Base-by-base conservation (phyloP, 2,329 filamentous ascomycete species). In the Colletotrichum melonis region DNA sequence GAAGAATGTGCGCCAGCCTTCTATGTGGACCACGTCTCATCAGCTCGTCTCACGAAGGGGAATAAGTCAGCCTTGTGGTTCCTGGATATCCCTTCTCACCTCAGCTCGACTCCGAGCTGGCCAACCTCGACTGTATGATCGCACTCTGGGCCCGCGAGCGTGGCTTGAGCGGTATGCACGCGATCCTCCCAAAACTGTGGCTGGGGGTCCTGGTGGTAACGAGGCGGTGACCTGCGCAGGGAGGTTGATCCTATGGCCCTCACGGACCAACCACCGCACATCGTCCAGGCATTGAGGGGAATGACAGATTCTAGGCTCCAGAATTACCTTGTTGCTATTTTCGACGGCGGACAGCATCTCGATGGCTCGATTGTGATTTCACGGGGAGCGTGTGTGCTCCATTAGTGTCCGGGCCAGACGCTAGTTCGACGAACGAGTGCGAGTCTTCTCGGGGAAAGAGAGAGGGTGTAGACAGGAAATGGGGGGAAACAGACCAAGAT, bases 291-390 rank as follows among this genome's bases (percentile, higher is more conserved):
- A 46, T 56, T 72, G 46, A 30, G 57, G 65, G 56, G 42, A 59
- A 59, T 70, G 59, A 56, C 70, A 56, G 54, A 70, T 73, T 70
- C 58, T 65, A 73, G 70, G 70, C 66, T 65, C 22, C 70, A 59
- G 60, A 65, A 73, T 73, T 70, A 32, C 26, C 26, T n/a, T 35
- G 42, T 60, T 70, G 59, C 67, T 73, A 70, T 65, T 70, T 70
- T 59, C 55, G 59, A 70, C n/a, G n/a, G 16, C 19, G 42, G 28
- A 46, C 38, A 59, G 57, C 28, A 54, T 58, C 59, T 46, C 54
- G 26, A 59, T 63, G 28, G 30, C 49, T 56, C 32, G 19, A n/a
- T 30, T 30, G 42, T 57, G 35, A 19, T 52, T 6, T n/a, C 38
- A 46, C 5, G 57, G 49, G 14, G 32, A n/a, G 12, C 30, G 32